phyloP scores from a whole-genome alignment of 2,329 filamentous ascomycete genomes.

The Dactylonectria estremocensis region DNA sequence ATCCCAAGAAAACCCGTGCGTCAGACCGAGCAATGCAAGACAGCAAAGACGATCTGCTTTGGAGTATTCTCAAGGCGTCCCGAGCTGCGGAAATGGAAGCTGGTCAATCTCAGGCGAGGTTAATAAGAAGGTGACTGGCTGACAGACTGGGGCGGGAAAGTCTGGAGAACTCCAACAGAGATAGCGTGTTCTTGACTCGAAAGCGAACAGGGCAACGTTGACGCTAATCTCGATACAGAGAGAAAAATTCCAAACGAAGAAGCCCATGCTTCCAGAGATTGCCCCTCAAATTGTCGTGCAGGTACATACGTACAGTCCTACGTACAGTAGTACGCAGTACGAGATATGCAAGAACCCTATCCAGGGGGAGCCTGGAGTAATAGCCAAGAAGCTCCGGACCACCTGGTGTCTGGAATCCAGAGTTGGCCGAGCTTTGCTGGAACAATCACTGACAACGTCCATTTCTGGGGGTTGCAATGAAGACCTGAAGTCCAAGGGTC shows the following conservation, averaged over 20 bases:
- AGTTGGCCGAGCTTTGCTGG: background rate
- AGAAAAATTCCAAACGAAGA: background rate
- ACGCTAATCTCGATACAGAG: constrained; percentile 14
- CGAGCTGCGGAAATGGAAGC: constrained; percentile 16
- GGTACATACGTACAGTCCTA: background rate
- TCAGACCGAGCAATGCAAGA: background rate
- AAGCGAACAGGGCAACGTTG: constrained; percentile 19
- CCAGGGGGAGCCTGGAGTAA: background rate
- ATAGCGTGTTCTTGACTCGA: constrained; percentile 9
- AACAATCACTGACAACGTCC: background rate
- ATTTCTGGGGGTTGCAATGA: constrained; percentile 17
- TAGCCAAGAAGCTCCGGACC: background rate
- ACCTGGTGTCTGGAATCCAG: background rate
- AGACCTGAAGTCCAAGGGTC: constrained; percentile 4
- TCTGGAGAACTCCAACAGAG: constrained; percentile 10
- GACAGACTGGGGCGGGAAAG: constrained; percentile 10
- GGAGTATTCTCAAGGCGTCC: background rate
- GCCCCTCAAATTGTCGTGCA: constrained; percentile 1
- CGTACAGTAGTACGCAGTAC: no score
- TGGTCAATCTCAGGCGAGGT: constrained; percentile 24
- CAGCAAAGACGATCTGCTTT: constrained; percentile 10
- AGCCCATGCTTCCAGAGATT: background rate
- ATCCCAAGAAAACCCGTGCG: constrained; percentile 11
- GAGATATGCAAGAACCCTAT: background rate
- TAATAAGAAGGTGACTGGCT: background rate